Percentiles rank a stretch among this genome's conserved stretches.
phyloP scores from a whole-genome alignment of 1,284 basidiomycete species.

The Leccinum insigne region DNA sequence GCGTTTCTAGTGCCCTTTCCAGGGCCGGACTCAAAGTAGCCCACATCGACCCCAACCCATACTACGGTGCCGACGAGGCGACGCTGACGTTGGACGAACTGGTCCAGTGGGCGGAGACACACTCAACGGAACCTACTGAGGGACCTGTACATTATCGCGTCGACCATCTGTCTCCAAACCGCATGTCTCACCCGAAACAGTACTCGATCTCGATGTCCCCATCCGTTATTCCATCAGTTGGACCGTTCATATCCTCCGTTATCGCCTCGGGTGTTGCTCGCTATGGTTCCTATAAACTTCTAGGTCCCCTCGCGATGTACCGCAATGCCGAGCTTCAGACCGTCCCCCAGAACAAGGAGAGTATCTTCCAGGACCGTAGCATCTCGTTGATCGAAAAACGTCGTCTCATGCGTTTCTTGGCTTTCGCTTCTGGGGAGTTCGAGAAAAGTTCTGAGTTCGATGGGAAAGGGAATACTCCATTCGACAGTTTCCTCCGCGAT shows the following conservation, averaged over 20 bases:
- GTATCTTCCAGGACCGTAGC: conserved; percentile 86
- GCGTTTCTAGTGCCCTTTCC: conserved; percentile 69
- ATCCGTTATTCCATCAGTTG: conserved; percentile 77
- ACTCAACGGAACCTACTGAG: conserved; percentile 25
- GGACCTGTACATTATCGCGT: conserved; percentile 35
- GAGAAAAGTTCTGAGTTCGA: conserved; percentile 61
- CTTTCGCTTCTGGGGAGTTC: conserved; percentile 77
- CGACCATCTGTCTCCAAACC: conserved; percentile 43
- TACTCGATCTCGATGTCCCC: conserved; percentile 90
- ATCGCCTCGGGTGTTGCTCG: conserved; percentile 86
- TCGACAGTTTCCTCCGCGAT: conserved; percentile 61
- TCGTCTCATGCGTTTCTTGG: conserved; percentile 90
- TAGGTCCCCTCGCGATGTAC: conserved; percentile 77
- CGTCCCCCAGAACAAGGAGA: conserved; percentile 92
- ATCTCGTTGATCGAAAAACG: conserved; percentile 87
- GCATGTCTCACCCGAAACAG: conserved; percentile 62
- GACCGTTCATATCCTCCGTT: conserved; percentile 80
- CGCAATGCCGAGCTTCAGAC: conserved; percentile 49
- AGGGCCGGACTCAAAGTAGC: conserved; percentile 87
- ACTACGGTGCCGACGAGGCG: conserved; percentile 87
- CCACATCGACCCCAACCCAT: conserved; percentile 83
- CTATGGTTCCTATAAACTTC: conserved; percentile 88
- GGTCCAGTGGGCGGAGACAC: conserved; percentile 59
- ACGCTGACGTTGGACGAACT: conserved; percentile 85
- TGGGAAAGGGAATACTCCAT: conserved; percentile 55